These are phyloP conservation scores for Phytophthora syringae DNA, from an alignment of 352 stramenopile genomes.

Conservation along the genomic window DNA sequence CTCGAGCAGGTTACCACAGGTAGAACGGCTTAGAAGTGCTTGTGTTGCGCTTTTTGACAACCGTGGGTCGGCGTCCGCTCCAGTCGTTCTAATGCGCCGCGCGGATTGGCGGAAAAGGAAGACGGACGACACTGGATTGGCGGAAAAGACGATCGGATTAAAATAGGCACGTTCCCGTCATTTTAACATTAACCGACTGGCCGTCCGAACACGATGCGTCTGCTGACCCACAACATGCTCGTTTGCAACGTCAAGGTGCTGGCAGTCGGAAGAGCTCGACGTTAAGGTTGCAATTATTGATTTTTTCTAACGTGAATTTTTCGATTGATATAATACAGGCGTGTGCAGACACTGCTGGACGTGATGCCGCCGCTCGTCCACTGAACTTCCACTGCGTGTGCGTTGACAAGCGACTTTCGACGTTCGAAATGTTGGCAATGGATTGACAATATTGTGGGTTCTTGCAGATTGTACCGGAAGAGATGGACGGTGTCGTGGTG, in stretches of 20 bases:
- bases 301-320: not conserved
- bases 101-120: slow-evolving; percentile 38
- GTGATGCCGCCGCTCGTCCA: slow-evolving; percentile 58
- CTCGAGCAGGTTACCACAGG: no score
- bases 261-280: not conserved
- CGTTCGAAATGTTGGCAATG: not conserved
- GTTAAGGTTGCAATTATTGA: not conserved
- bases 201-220: slow-evolving; percentile 55
- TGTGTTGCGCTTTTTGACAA: no score
- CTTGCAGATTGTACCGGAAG: slow-evolving; percentile 65
- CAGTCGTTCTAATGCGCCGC: slow-evolving; percentile 42
- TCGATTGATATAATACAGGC: slow-evolving; percentile 48
- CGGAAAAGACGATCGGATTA: not conserved
- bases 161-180: no score
- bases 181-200: not conserved
- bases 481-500: slow-evolving; percentile 83
- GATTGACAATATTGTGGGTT: not conserved
- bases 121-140: not conserved
- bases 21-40: not conserved
- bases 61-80: slow-evolving; percentile 24
- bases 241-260: slow-evolving; percentile 84
- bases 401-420: not conserved
- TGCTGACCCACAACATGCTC: slow-evolving; percentile 91
- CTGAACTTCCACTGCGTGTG: slow-evolving; percentile 85
- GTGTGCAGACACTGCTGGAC: slow-evolving; percentile 76